These are phyloP conservation scores for Termitomyces sp. DNA, from an alignment of 768 basidiomycete genomes.

Conservation along the genomic window DNA sequence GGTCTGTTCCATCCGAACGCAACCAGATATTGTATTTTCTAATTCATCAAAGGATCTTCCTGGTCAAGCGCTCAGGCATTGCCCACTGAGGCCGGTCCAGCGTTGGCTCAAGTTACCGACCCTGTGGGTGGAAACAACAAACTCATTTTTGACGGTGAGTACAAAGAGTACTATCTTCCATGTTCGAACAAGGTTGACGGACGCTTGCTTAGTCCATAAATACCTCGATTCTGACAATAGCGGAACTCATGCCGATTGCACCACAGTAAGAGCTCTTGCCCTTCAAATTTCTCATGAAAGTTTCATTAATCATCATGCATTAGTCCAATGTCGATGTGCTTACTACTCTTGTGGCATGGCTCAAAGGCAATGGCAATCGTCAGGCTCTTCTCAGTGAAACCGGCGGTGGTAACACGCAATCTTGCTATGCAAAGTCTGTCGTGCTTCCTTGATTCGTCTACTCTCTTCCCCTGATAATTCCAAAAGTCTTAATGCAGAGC, in stretches of 20 bases:
- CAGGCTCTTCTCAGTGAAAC: conserved; percentile 38
- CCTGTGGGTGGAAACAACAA: conserved; percentile 34
- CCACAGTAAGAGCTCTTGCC: conserved; percentile 14
- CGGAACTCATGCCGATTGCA: conserved; percentile 30
- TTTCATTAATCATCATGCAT: conserved; percentile 10
- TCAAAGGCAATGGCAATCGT: conserved; percentile 29
- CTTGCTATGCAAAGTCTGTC: conserved; percentile 33
- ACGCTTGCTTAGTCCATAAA: conserved; percentile 37
- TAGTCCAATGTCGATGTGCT: conserved; percentile 36
- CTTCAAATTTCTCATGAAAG: not conserved
- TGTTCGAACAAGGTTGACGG: not conserved
- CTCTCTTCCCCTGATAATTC: not conserved
- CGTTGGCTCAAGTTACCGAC: conserved; percentile 35
- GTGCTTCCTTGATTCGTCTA: not conserved
- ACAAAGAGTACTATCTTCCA: not conserved
- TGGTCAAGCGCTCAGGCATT: conserved; percentile 26
- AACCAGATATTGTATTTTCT: not conserved
- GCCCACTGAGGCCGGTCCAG: conserved; percentile 40
- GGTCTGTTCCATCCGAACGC: conserved; percentile 22
- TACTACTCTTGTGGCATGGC: conserved; percentile 35
- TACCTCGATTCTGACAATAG: conserved; percentile 54
- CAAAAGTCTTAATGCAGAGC: conserved; percentile 32
- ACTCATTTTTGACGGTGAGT: conserved; percentile 43
- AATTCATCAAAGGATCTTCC: conserved; percentile 16
- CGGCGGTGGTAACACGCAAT: conserved; percentile 47